phyloP scores from a whole-genome alignment of 2,329 filamentous ascomycete species.

The Fusarium sp. region DNA sequence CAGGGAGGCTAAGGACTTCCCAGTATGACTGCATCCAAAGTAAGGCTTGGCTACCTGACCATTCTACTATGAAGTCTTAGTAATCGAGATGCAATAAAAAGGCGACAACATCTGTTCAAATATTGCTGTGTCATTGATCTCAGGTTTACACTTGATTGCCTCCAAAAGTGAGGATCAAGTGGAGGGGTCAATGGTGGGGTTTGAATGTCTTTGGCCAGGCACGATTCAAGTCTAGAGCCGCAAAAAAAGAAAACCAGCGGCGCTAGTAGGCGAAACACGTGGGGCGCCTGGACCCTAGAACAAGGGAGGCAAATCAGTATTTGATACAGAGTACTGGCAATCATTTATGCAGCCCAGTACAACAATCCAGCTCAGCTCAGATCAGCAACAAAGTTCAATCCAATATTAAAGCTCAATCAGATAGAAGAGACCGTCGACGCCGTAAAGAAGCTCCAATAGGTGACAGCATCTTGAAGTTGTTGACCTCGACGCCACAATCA shows the following conservation, averaged over 20 bases:
- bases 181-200: conserved; percentile 24
- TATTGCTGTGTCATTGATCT: background rate
- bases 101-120: background rate
- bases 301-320: conserved; percentile 10
- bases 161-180: conserved; percentile 1
- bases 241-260: conserved; percentile 18
- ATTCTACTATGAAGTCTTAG: background rate
- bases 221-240: conserved; percentile 21
- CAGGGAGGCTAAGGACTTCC: background rate
- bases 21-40: background rate
- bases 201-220: background rate
- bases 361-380: background rate
- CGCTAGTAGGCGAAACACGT: conserved; percentile 32
- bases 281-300: conserved; percentile 32
- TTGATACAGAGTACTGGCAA: background rate
- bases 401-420: background rate
- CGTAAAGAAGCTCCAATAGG: background rate
- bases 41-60: background rate
- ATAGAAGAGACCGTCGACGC: background rate
- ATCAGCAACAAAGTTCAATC: background rate
- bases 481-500: conserved; percentile 10
- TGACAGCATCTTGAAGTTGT: background rate
- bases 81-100: background rate
- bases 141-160: background rate
- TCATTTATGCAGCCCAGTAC: background rate